Base-by-base conservation (phyloP, 306 rosid genomes). In the Corylus heterophylla region DNA sequence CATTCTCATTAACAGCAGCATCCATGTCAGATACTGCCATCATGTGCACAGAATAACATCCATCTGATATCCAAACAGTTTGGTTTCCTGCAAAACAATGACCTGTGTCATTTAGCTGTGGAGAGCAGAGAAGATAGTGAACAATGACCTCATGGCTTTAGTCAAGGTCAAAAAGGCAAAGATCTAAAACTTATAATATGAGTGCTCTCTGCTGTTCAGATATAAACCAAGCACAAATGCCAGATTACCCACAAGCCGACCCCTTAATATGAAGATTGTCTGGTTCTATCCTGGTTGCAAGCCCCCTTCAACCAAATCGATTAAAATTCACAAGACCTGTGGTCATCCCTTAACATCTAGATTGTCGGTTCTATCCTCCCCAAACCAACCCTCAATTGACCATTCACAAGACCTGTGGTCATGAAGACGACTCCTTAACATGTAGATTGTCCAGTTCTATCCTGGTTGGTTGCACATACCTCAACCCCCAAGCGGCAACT, bases 11-110 rank as follows among this genome's bases (percentile, higher is more conserved):
- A 83, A 77, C 87, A 66, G 74, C 82, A 63, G 80, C 81, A 67
- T 87, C 96, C 79, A 85, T 29, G 76, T 90, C 93, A 68, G 84
- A 76, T 72, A 87, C 80, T 29, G 78, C 81, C 81, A 92, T 76
- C 89, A 88, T 50, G 54, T 92, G 90, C 83, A 88, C 89, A 72
- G 97, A 85, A 81, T 86, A 85, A 67, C 61, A 66, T 80, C 97
- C 96, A 86, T 92, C 97, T 76, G 98, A 90, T 77, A 89, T 85
- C 98, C 98, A 94, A 71, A 88, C 83, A 82, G 90, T 87, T 82
- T 87, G 98, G 49, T 90, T 82, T 79, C 82, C 98, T 94, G 88
- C 84, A 85, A 86, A 80, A n/a, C 10, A 66, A 79, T 80, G n/a
- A 76, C 31, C 74, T 54, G 14, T 1, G 62, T 20, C 68, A 31